phyloP scores from a whole-genome alignment of 345 rosid genomes.

The Litchi chinensis region DNA sequence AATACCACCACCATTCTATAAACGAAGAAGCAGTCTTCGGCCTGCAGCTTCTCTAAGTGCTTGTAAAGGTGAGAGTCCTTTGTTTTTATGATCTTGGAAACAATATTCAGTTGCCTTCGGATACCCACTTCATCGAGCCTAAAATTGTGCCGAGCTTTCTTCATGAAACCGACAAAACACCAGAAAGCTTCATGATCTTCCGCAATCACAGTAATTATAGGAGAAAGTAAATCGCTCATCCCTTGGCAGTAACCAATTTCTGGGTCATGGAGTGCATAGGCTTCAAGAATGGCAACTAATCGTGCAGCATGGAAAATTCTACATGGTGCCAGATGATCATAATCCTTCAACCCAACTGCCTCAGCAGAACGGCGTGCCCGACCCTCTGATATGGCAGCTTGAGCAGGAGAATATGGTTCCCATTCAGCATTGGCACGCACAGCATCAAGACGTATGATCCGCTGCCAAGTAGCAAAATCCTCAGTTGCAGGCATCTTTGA shows the following conservation, averaged over 20 bases:
- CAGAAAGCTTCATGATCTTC: slow-evolving; percentile 96
- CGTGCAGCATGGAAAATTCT: slow-evolving; percentile 93
- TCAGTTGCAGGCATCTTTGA: slow-evolving; percentile 45
- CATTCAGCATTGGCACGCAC: slow-evolving; percentile 93
- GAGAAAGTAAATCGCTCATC: slow-evolving; percentile 96
- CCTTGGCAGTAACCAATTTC: slow-evolving; percentile 99
- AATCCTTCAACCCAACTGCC: slow-evolving; percentile 80
- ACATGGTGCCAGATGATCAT: slow-evolving; percentile 70
- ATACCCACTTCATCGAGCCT: slow-evolving; percentile 94
- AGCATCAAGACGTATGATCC: slow-evolving; percentile 96
- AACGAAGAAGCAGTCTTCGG: slow-evolving; percentile 95
- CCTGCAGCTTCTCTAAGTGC: slow-evolving; percentile 88
- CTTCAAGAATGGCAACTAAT: slow-evolving; percentile 90
- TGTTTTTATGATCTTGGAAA: slow-evolving; percentile 82
- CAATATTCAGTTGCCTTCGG: slow-evolving; percentile 75
- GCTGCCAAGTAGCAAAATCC: slow-evolving; percentile 83
- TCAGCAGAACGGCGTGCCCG: slow-evolving; percentile 69
- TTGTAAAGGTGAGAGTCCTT: slow-evolving; percentile 89
- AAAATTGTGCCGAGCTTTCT: slow-evolving; percentile 92
- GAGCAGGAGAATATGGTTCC: slow-evolving; percentile 59
- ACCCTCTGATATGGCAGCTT: slow-evolving; percentile 59
- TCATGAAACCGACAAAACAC: slow-evolving; percentile 97
- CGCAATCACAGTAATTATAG: slow-evolving; percentile 68
- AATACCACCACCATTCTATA: slow-evolving; percentile 97
- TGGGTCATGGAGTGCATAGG: slow-evolving; percentile 84